Evolutionary conservation across 192 early-diverging fungal genomes (phyloP), one percentile per base, ranked within the genome.

Genomic region (Geosiphon pyriformis): DNA sequence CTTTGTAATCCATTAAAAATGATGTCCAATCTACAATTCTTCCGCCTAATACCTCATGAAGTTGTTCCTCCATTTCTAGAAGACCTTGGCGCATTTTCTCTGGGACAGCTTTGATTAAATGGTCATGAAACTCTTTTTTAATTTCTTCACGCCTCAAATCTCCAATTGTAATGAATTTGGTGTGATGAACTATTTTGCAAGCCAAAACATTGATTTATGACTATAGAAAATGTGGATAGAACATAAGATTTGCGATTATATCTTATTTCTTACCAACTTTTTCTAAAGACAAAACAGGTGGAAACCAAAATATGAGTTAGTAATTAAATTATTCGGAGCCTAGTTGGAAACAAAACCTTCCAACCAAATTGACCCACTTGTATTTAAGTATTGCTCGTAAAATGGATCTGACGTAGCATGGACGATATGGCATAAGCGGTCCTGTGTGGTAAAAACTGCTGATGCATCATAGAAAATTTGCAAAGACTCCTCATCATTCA

Each of bases 31-130:
- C 6, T 17, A 57, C 20, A 57, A 57, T 57, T 17, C 8, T 57
- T 17, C 55, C 55, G 4, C 55, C 55, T 31, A 57, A 3, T 26
- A 57, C 20, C 20, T 32, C 12, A n/a, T 30, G 27, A 57, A 57
- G 55, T 31, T 57, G 27, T n/a, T 57, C 29, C 32, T 57, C 55
- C 55, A 57, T 57, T 57, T 18, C 32, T 6, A 57, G 18, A 31
- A 57, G 20, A 2, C 27, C 20, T 18, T 32, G 27, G 15, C 55
- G 30, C n/a, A 57, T 29, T 57, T 57, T 31, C 32, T 57, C 17
- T 29, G 55, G 55, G 8, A 57, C 22, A 6, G 30, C 3, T 31
- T 26, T 26, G 0, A 31, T 18, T n/a, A 57, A n/a, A 30, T 3
- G 1, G 15, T 32, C 4, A 31, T 57, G 27, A 32, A 57, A 57